Conservation (phyloP, 257 asterid genomes). For the Vinca minor region DNA sequence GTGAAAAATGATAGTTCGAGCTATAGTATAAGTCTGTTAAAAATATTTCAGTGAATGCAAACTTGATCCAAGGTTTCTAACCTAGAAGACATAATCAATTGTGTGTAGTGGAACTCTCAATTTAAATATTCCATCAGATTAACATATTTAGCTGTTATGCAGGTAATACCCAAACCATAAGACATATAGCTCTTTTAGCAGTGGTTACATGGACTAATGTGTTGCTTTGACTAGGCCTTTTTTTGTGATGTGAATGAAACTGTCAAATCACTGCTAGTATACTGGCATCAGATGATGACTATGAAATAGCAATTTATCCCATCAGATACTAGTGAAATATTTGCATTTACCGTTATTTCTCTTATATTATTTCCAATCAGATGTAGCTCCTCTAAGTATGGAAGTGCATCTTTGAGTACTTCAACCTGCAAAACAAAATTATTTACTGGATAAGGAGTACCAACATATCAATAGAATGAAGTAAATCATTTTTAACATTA, state of each 20-base stretch:
- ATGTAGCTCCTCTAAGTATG: slow-evolving; percentile 76
- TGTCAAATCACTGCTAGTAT: not conserved
- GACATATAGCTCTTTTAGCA: not conserved
- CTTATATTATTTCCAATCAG: slow-evolving; percentile 65
- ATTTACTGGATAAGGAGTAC: slow-evolving; percentile 8
- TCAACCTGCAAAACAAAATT: slow-evolving; percentile 51
- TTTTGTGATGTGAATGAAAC: not conserved
- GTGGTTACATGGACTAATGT: not conserved
- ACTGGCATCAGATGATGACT: not conserved
- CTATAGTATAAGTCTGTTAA: not conserved
- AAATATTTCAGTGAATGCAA: not conserved
- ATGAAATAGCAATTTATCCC: not conserved
- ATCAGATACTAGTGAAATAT: not conserved
- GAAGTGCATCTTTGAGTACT: slow-evolving; percentile 60
- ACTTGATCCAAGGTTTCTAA: not conserved
- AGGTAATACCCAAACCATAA: not conserved
- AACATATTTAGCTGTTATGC: not conserved
- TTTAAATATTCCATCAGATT: not conserved
- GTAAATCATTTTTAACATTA: not conserved
- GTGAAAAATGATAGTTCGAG: not conserved
- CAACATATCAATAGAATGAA: slow-evolving; percentile 9
- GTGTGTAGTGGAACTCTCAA: not conserved
- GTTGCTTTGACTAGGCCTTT: no score
- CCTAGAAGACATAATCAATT: not conserved
- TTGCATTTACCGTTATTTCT: slow-evolving; percentile 40